These are phyloP conservation scores for Annulohypoxylon nitens DNA, from an alignment of 495 filamentous ascomycete species.

Conservation along the genomic window DNA sequence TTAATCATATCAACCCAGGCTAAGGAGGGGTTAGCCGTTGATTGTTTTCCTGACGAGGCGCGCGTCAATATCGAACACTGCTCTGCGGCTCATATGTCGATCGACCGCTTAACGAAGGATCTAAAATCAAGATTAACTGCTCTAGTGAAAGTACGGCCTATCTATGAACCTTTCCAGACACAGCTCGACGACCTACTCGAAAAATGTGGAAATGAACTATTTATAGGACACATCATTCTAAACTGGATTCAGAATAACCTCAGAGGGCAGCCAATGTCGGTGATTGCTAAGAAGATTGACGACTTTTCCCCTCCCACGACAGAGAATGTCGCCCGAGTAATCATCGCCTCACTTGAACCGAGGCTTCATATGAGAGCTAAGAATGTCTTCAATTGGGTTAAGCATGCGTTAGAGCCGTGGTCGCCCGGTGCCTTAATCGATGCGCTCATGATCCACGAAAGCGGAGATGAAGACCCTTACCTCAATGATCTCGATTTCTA, in stretches of 20 bases:
- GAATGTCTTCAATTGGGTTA: constrained; percentile 23
- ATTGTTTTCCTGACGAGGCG: background rate
- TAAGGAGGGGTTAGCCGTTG: background rate
- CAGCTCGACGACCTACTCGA: background rate
- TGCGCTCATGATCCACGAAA: constrained; percentile 9
- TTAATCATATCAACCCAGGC: constrained; percentile 20
- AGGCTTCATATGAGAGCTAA: constrained; percentile 1
- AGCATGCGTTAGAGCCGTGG: constrained; percentile 30
- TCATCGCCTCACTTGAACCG: background rate
- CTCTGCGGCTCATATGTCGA: background rate
- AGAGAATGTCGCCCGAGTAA: background rate
- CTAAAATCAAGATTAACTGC: background rate
- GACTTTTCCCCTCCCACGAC: background rate
- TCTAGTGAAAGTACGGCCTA: background rate
- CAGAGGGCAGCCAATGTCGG: background rate
- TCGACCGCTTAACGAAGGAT: background rate
- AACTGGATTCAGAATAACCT: constrained; percentile 11
- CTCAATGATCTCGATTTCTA: constrained; percentile 20
- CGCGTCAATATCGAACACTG: background rate
- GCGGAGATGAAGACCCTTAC: background rate
- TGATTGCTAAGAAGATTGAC: background rate
- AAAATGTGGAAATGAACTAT: background rate
- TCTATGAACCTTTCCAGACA: background rate
- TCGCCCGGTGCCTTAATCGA: constrained; percentile 18
- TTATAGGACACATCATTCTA: constrained; percentile 23